A percentile compares a stretch with the other conserved stretches of the same genome.
Conservation (phyloP, 192 early-diverging fungal genomes). For the Coemansia aciculifera region DNA sequence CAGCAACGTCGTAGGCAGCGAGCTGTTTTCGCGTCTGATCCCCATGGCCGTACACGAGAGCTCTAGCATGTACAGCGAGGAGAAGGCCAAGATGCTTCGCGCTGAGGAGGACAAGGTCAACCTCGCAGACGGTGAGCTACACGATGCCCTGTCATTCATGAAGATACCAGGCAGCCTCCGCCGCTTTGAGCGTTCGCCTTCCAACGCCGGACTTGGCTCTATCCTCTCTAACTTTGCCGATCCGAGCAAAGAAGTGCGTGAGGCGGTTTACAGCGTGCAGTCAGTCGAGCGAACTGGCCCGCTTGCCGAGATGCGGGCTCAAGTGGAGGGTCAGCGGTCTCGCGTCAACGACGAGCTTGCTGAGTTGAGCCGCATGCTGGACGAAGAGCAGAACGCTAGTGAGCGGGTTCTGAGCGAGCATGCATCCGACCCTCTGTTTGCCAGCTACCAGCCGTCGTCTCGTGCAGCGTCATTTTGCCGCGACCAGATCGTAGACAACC, state of each 20-base stretch:
- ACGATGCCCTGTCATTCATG: conserved; percentile 83
- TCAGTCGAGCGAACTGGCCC: conserved; percentile 57
- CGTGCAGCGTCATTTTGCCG: conserved; percentile 70
- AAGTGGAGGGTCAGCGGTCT: conserved; percentile 66
- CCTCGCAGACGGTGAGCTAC: conserved; percentile 79
- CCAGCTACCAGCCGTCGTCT: conserved; percentile 83
- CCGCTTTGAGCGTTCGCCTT: conserved; percentile 69
- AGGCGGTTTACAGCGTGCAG: conserved; percentile 63
- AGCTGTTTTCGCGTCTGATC: conserved; percentile 86
- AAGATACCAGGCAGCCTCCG: conserved; percentile 75
- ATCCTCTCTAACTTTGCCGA: conserved; percentile 58
- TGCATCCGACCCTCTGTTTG: conserved; percentile 63
- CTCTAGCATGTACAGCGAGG: conserved; percentile 91
- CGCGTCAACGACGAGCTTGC: conserved; percentile 67
- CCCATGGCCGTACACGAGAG: conserved; percentile 94
- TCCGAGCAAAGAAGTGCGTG: conserved; percentile 61
- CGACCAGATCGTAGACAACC: conserved; percentile 72
- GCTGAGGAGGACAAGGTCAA: conserved; percentile 77
- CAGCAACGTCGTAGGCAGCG: conserved; percentile 81
- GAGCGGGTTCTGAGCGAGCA: conserved; percentile 76
- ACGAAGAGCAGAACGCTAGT: conserved; percentile 86
- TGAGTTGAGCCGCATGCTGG: conserved; percentile 66
- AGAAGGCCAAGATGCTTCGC: conserved; percentile 91
- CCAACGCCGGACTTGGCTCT: conserved; percentile 17
- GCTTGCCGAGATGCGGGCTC: conserved; percentile 61